Evolutionary conservation across 805 yeast species (phyloP).

Genomic region (Cyberlindnera galapagoensis): DNA sequence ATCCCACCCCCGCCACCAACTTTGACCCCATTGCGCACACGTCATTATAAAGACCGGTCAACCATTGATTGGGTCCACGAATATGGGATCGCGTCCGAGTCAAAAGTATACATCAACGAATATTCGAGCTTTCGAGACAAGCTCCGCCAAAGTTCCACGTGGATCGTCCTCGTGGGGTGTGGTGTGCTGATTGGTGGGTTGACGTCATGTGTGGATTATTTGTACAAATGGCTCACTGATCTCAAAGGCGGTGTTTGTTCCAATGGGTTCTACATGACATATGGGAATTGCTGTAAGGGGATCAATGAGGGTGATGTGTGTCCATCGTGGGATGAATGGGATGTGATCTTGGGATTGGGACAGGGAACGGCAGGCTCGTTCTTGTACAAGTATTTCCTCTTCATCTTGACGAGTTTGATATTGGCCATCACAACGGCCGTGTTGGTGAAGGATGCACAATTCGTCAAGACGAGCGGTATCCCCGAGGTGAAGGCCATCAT

Average conservation of each 20-base stretch:
- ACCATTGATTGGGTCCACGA: conserved; percentile 51
- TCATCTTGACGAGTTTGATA: conserved; percentile 29
- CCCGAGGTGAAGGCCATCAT: conserved; percentile 66
- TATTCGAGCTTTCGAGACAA: conserved; percentile 3
- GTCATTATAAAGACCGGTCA: conserved; percentile 32
- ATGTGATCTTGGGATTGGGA: conserved; percentile 20
- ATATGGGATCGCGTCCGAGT: conserved; percentile 22
- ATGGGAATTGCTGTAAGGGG: conserved; percentile 27
- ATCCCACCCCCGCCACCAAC: conserved; percentile 3
- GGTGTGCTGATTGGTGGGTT: conserved; percentile 42
- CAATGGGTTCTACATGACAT: conserved; percentile 22
- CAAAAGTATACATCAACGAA: conserved; percentile 2
- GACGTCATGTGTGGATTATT: conserved; percentile 43
- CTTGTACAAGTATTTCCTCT: conserved; percentile 30
- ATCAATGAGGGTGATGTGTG: conserved; percentile 25
- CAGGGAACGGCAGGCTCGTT: conserved; percentile 24
- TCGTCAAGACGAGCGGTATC: conserved; percentile 55
- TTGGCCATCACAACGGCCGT: conserved; percentile 34
- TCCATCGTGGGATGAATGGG: conserved; percentile 30
- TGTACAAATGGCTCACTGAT: conserved; percentile 45
- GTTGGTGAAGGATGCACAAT: conserved; percentile 26
- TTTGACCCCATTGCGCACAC: conserved; percentile 4
- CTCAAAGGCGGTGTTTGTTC: conserved; percentile 47
- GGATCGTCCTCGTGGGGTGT: conserved; percentile 41
- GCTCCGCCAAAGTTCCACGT: conserved; percentile 26